Evolutionary conservation across 2,329 filamentous ascomycete genomes (phyloP), one percentile per base, ranked within the genome.

Genomic region (Ophiostoma angusticollis): DNA sequence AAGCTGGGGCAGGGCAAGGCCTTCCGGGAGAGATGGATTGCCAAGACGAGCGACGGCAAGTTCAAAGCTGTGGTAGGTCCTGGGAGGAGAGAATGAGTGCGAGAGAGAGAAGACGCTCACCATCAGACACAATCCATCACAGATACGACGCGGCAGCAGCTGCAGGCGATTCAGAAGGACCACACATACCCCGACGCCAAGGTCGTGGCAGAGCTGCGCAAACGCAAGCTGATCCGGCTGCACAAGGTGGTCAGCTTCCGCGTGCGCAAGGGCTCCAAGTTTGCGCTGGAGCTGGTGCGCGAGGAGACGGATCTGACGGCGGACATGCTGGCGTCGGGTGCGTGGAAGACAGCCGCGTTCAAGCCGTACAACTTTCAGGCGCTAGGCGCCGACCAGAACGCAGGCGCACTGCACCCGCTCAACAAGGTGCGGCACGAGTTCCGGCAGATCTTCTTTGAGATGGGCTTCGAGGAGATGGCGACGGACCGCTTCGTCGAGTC

Each of bases 381-480:
- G 3, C 62, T 78, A 25, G 75, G 75, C 17, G 64, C 70, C 3
- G 70, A 75, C 49, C 74, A 78, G 56, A 65, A 69, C 46, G 65
- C 74, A 12, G 74, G 75, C 37, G 71, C 74, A 12, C 60, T 72
- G 54, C 80, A 71, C 55, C 77, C 79, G 55, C 65, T 98, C 50
- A 95, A 86, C 65, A 96, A 96, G 68, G 89, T 96, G 52, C 81
- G 91, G 51, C 75, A 84, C 52, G 91, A 96, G 63, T 94, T 98
- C 72, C 73, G 91, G 42, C 83, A 91, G 56, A 95, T 98, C 57
- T 98, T 98, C 77, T 96, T 98, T 64, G 86, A 94, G 58, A 93
- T 94, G 79, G 91, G 89, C 38, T 98, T 96, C 66, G 80, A 89
- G 54, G 91, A 98, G 68, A 96, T 98, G 91, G 84, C 87, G 12